A percentile compares a stretch with the other conserved stretches of the same genome.
These are phyloP conservation scores for Populus davidiana DNA, from an alignment of 345 rosid species.

Conservation along the genomic window DNA sequence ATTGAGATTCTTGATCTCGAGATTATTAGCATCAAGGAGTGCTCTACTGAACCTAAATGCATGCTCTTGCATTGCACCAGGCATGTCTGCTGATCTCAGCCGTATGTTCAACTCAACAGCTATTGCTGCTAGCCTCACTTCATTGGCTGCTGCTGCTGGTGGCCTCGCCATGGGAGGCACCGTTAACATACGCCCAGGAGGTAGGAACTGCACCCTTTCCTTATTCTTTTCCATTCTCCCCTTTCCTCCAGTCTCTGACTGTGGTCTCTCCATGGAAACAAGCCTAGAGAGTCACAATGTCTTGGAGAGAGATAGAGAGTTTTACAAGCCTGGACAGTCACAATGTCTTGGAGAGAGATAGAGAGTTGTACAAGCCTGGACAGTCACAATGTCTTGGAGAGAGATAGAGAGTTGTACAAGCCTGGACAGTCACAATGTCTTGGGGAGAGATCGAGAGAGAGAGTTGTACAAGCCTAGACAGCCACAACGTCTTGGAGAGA, in stretches of 20 bases:
- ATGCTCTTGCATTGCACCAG: conserved; percentile 43
- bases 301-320: neutral
- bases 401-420: neutral
- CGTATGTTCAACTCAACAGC: conserved; percentile 47
- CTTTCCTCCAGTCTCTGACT: conserved; percentile 13
- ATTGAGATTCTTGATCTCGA: conserved; percentile 14
- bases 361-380: neutral
- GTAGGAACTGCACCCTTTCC: conserved; percentile 12
- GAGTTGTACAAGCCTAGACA: no score
- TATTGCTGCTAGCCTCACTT: conserved; percentile 39
- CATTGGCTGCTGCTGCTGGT: conserved; percentile 8
- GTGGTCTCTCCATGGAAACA: conserved; percentile 23
- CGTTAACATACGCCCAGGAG: conserved; percentile 19
- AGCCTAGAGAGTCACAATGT: neutral
- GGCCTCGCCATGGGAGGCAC: conserved; percentile 8
- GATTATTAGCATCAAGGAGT: conserved; percentile 27
- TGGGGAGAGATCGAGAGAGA: neutral
- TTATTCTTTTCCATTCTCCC: conserved; percentile 11
- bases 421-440: neutral
- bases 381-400: neutral
- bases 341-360: neutral
- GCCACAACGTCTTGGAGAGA: neutral
- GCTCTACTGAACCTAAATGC: conserved; percentile 39
- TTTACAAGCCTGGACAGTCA: neutral
- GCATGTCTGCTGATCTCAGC: conserved; percentile 54